Evolutionary conservation across 202 grass and related monocot species (phyloP).

Genomic region (Schoenoplectus tabernaemontani): DNA sequence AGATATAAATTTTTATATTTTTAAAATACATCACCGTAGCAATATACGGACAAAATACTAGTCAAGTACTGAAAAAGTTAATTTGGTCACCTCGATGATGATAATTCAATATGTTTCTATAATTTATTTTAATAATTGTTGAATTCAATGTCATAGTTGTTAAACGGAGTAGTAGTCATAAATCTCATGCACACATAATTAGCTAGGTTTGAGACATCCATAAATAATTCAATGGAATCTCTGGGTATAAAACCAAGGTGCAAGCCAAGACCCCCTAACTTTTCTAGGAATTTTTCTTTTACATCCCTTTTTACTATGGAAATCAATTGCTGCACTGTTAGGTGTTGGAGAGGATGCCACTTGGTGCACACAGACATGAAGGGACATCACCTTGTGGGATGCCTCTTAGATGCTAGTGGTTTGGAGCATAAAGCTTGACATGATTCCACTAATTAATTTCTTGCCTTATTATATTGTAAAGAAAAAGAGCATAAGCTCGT

Average conservation of each 20-base stretch:
- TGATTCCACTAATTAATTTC: constrained; percentile 57
- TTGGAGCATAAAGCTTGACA: constrained; percentile 62
- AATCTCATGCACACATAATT: neutral
- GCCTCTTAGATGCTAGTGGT: constrained; percentile 73
- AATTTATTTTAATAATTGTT: neutral
- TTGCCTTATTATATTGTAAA: constrained; percentile 45
- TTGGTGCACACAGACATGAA: constrained; percentile 34
- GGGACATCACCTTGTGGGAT: constrained; percentile 71
- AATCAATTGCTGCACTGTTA: constrained; percentile 35
- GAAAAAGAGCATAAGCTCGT: constrained; percentile 22
- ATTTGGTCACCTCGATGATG: too few species aligned
- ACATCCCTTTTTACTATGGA: neutral
- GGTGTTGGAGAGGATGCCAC: constrained; percentile 28
- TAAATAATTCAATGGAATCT: neutral
- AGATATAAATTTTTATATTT: too few species aligned
- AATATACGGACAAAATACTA: too few species aligned
- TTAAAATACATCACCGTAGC: too few species aligned
- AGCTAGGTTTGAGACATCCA: too few species aligned
- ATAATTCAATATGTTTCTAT: neutral
- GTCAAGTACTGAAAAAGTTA: too few species aligned
- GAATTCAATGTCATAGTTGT: neutral
- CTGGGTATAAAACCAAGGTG: neutral
- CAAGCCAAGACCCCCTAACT: neutral
- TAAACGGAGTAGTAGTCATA: neutral
- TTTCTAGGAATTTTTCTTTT: constrained; percentile 4